Base-by-base conservation (phyloP, 192 early-diverging fungal species). In the Coemansia sp. region DNA sequence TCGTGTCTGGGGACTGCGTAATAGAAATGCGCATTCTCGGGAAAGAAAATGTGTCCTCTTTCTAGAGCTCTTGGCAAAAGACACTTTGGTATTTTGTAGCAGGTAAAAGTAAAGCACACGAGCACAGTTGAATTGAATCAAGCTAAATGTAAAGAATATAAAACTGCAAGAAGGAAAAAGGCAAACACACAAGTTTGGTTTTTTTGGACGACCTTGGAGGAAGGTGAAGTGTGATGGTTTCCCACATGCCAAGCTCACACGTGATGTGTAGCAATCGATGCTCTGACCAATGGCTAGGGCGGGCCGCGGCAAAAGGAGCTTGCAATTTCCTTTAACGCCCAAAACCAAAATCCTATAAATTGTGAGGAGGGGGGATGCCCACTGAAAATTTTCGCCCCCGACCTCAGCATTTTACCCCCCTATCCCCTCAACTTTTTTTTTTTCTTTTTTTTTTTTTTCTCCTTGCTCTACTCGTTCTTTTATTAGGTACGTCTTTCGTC, bases 1-100 rank as follows among this genome's bases (percentile, higher is more conserved):
- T 70, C 36, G 72, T 79, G 48, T 61, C 58, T 12, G 66, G 59
- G 3, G 38, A 38, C 50, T 61, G 71, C 3, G 61, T 59, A 70
- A 79, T 72, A 21, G 70, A 57, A 63, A 79, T 50, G 23, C 70
- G 76, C 76, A 79, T 79, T 48, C 16, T 23, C 12, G 26, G 26
- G 38, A 21, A 28, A 36, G 23, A 60, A 43, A 64, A n/a, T n/a
- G n/a, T n/a, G 20, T 1, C 8, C 14, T 56, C 26, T 56, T 56
- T 56, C 33, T 7, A 35, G 13, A 11, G 47, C 18, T 10, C 13
- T 38, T 39, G 20, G 37, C 55, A 12, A 28, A 12, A 28, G 36
- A 26, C 18, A 11, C 33, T 20, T 42, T 65, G 63, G 23, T 38
- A 12, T 65, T 65, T 50, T 41, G 63, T 23, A 26, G 20, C 52